Base-by-base conservation (phyloP, 2,329 filamentous ascomycete species). In the Phialophora macrospora region DNA sequence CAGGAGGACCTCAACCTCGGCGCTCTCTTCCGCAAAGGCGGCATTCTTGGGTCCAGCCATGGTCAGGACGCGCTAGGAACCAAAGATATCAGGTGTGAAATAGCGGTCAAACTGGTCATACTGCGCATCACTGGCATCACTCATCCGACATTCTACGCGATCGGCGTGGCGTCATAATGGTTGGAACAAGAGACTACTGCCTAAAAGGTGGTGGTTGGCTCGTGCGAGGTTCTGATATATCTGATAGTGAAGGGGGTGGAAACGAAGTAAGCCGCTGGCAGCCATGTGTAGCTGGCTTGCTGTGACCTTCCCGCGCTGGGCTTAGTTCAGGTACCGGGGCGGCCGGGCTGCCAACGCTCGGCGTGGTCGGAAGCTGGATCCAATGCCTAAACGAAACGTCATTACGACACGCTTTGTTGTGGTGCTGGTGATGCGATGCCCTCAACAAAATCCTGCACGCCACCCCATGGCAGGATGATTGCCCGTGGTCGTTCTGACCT, bases 1-100 rank as follows among this genome's bases (percentile, higher is more conserved):
- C 70, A 85, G 85, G 26, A 89, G 78, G 61, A 89, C 87, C 76
- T 89, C 87, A 49, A 89, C 87, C 77, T 89, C 87, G 6, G 87
- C 87, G 75, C 85, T 86, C 79, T 89, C 87, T 78, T 89, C 87
- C 41, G 85, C 85, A 75, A 85, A 85, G 44, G 84, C 84, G 62
- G 81, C 82, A 76, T 84, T 85, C 69, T 84, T 81, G 65, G 81
- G 80, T 60, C 78, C 83, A 63, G 84, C 83, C 86, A 88, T 85
- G 63, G 66, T 73, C 62, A 54, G 24, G 38, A 44, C 17, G 17
- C 26, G 28, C 17, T n/a, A 17, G 9, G 24, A 17, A 4, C 28
- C 17, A 52, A 20, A 28, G 4, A 60, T n/a, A 24, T 51, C 32
- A 20, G 30, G 48, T 51, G 46, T 60, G 58, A 60, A 48, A 54